Conservation (phyloP, 2,329 filamentous ascomycete species). For the Fonsecaea multimorphosa region DNA sequence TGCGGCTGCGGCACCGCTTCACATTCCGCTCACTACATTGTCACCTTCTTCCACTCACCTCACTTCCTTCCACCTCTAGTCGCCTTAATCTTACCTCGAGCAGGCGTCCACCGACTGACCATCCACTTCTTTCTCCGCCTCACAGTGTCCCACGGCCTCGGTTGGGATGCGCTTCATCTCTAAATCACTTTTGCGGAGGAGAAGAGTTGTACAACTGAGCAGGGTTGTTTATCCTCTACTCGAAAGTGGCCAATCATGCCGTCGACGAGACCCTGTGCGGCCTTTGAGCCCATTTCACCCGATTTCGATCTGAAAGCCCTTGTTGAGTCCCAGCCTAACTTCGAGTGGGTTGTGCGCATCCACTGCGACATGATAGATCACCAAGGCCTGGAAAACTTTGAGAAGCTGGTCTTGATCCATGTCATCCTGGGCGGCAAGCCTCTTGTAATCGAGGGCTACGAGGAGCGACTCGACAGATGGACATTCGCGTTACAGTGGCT, state of each 20-base stretch:
- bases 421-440: conserved; percentile 86
- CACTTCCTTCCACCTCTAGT: neutral
- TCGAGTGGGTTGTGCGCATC: conserved; percentile 84
- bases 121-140: neutral
- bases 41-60: neutral
- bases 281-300: conserved; percentile 89
- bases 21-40: neutral
- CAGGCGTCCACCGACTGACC: neutral
- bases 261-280: conserved; percentile 77
- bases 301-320: conserved; percentile 78
- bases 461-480: conserved; percentile 73
- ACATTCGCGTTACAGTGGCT: conserved; percentile 85
- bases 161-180: neutral
- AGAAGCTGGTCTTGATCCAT: conserved; percentile 81
- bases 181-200: conserved; percentile 10
- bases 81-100: neutral
- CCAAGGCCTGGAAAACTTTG: conserved; percentile 78
- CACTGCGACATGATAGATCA: conserved; percentile 77
- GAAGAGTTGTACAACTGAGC: conserved; percentile 12
- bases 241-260: conserved; percentile 65
- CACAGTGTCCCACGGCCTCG: neutral
- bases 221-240: neutral
- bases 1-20: neutral
- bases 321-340: conserved; percentile 80
- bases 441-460: conserved; percentile 88